These are phyloP conservation scores for Nakaseomyces glabratus DNA, from an alignment of 1,139 yeast species.

Conservation along the genomic window DNA sequence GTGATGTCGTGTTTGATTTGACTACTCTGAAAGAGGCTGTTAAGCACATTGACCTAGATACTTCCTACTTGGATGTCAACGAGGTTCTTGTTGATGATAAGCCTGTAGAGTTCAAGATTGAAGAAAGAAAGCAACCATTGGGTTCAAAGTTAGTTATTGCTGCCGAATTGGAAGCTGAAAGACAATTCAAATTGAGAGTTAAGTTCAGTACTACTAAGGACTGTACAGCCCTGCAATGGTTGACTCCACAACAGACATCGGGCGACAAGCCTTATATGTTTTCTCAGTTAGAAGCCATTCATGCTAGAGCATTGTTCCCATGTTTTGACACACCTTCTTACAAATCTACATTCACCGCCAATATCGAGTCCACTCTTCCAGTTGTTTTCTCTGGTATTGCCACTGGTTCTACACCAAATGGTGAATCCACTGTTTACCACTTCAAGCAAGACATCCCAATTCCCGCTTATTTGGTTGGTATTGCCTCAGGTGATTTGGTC, in stretches of 20 bases:
- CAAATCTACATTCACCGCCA: constrained; percentile 55
- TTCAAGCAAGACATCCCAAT: constrained; percentile 76
- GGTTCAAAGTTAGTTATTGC: constrained; percentile 53
- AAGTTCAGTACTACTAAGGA: constrained; percentile 57
- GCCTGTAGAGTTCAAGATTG: constrained; percentile 34
- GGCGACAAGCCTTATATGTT: constrained; percentile 76
- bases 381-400: constrained; percentile 61
- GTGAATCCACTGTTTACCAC: constrained; percentile 31
- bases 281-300: constrained; percentile 88
- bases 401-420: constrained; percentile 13
- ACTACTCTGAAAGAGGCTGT: constrained; percentile 24
- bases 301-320: constrained; percentile 81
- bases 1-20: constrained; percentile 47
- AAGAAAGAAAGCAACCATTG: constrained; percentile 48
- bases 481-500: constrained; percentile 75
- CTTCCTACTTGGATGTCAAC: constrained; percentile 52
- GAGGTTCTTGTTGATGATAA: constrained; percentile 37
- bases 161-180: constrained; percentile 16
- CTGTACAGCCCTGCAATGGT: constrained; percentile 84
- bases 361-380: constrained; percentile 54
- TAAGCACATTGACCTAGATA: constrained; percentile 47
- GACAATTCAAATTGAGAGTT: constrained; percentile 35
- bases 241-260: constrained; percentile 68
- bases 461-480: constrained; percentile 74
- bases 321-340: constrained; percentile 87